Percentiles rank a stretch among this genome's conserved stretches.
Evolutionary conservation across 1,139 yeast genomes (phyloP).

Genomic region (Nakaseomyces sp.): DNA sequence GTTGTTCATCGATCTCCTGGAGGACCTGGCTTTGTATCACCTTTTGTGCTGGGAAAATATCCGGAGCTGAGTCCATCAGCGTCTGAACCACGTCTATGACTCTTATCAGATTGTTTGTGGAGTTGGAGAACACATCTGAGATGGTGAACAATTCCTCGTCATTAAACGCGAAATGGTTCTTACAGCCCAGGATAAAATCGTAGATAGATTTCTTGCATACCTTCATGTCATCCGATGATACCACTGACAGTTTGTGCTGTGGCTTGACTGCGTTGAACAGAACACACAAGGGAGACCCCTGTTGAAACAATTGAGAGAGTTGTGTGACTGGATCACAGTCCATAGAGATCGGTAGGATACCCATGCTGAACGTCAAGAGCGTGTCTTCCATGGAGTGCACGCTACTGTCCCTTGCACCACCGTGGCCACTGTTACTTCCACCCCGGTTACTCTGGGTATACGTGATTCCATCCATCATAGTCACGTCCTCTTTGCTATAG

Average conservation of each 20-base stretch:
- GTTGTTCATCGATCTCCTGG: slow-evolving; percentile 12
- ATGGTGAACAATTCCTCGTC: slow-evolving; percentile 85
- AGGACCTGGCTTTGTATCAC: slow-evolving; percentile 16
- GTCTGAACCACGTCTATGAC: slow-evolving; percentile 63
- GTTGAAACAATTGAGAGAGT: slow-evolving; percentile 78
- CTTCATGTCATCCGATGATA: slow-evolving; percentile 69
- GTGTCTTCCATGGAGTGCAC: slow-evolving; percentile 30
- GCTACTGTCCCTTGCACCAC: slow-evolving; percentile 14
- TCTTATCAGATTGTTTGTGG: slow-evolving; percentile 66
- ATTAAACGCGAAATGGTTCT: slow-evolving; percentile 60
- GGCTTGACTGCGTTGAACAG: slow-evolving; percentile 54
- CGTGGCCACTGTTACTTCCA: not conserved
- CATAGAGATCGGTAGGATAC: slow-evolving; percentile 62
- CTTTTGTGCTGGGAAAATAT: slow-evolving; percentile 29
- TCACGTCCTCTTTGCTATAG: slow-evolving; percentile 16
- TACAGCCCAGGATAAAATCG: slow-evolving; percentile 83
- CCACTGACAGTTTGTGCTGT: slow-evolving; percentile 39
- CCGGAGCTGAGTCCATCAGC: slow-evolving; percentile 46
- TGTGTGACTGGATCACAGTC: slow-evolving; percentile 90
- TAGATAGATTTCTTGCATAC: slow-evolving; percentile 84
- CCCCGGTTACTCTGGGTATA: slow-evolving; percentile 18
- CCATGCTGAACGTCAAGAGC: slow-evolving; percentile 56
- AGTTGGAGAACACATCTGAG: slow-evolving; percentile 78
- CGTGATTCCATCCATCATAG: slow-evolving; percentile 18
- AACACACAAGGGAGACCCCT: slow-evolving; percentile 86